A percentile compares a stretch with the other conserved stretches of the same genome.
Evolutionary conservation across 345 rosid genomes (phyloP).

Genomic region (Citrus medica): DNA sequence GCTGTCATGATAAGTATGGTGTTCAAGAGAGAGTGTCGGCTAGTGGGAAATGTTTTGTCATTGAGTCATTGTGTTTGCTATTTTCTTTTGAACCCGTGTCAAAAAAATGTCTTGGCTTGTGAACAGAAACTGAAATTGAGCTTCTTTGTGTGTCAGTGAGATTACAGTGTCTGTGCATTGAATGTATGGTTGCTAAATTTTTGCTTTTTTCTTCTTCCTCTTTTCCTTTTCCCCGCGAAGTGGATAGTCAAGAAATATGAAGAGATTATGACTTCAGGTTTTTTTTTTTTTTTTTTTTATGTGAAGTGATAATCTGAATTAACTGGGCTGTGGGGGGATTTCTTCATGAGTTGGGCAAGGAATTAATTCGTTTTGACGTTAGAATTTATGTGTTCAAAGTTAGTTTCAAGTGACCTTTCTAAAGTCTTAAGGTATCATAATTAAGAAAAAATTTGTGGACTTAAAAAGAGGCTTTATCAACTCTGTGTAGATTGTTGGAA

Average conservation of each 20-base stretch:
- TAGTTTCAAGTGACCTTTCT: constrained; percentile 12
- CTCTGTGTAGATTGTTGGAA: too few species aligned
- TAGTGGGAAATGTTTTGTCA: constrained; percentile 27
- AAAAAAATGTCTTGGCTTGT: constrained; percentile 27
- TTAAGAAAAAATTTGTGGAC: too few species aligned
- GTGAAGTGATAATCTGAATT: too few species aligned
- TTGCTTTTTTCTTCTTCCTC: not conserved
- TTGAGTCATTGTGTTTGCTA: not conserved
- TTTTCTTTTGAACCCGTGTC: constrained; percentile 28
- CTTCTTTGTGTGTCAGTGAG: constrained; percentile 14
- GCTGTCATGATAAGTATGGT: not conserved
- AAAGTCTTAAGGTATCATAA: constrained; percentile 1
- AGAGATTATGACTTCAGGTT: not conserved
- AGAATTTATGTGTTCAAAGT: constrained; percentile 10
- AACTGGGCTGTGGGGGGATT: constrained; percentile 10
- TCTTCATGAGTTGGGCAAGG: constrained; percentile 11
- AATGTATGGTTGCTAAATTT: constrained; percentile 13
- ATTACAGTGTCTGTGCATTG: not conserved
- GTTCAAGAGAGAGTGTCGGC: constrained; percentile 13
- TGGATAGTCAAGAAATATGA: not conserved
- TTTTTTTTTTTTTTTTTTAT: too few species aligned
- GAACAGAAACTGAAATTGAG: not conserved
- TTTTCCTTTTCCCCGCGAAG: not conserved
- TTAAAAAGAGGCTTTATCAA: too few species aligned
- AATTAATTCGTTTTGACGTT: constrained; percentile 29